Evolutionary conservation across 2,329 filamentous ascomycete genomes (phyloP).

Genomic region (Niveomyces coronatus): DNA sequence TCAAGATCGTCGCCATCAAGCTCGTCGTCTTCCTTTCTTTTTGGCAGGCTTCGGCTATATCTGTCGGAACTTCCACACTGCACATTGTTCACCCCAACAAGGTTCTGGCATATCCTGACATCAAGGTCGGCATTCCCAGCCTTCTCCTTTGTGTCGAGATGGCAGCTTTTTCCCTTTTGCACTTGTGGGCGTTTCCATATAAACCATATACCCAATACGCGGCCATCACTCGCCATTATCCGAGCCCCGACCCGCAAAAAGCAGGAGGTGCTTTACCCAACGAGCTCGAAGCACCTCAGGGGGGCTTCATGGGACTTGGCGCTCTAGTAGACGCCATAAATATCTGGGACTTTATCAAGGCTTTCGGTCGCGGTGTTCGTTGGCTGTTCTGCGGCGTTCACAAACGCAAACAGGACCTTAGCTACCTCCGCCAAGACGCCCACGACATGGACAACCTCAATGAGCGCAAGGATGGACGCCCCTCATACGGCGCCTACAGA

Average conservation of each 20-base stretch:
- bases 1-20: conserved; percentile 82
- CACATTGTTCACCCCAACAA: conserved; percentile 51
- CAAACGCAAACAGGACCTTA: conserved; percentile 42
- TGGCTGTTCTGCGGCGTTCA: conserved; percentile 73
- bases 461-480: conserved; percentile 16
- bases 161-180: conserved; percentile 67
- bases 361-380: conserved; percentile 62
- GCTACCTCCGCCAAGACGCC: conserved; percentile 32
- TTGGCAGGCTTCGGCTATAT: conserved; percentile 58
- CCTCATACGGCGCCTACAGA: conserved; percentile 16
- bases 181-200: conserved; percentile 76
- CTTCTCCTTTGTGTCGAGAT: conserved; percentile 76
- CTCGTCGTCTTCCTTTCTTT: conserved; percentile 86
- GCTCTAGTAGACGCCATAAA: conserved; percentile 67
- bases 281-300: conserved; percentile 41
- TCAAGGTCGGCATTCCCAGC: conserved; percentile 72
- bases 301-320: conserved; percentile 52
- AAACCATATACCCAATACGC: conserved; percentile 47
- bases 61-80: conserved; percentile 44
- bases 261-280: conserved; percentile 30
- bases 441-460: conserved; percentile 29
- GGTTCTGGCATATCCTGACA: conserved; percentile 59
- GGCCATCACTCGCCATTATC: conserved; percentile 37
- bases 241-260: conserved; percentile 31
- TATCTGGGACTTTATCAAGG: conserved; percentile 74